phyloP scores from a whole-genome alignment of 139 green algal genomes.

The Zygnema circumcarinatum region DNA sequence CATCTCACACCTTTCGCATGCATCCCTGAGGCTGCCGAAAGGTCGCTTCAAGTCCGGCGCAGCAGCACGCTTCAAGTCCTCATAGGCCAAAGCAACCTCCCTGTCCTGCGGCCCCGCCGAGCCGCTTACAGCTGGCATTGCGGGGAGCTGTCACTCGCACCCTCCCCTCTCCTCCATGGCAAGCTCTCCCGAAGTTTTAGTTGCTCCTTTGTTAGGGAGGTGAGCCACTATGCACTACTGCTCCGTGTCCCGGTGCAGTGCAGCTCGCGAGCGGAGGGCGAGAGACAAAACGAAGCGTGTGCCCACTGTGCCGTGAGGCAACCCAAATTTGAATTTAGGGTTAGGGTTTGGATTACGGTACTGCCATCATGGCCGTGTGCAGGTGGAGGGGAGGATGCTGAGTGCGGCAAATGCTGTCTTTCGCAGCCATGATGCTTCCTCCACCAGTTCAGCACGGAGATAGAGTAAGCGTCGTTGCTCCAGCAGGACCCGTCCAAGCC shows the following conservation, averaged over 20 bases:
- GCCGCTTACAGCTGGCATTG: background rate
- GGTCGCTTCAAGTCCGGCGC: background rate
- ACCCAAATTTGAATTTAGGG: too few species aligned
- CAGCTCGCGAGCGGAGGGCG: too few species aligned
- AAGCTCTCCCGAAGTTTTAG: too few species aligned
- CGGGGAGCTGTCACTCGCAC: background rate
- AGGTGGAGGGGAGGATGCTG: too few species aligned
- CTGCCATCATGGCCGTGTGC: too few species aligned
- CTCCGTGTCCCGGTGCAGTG: too few species aligned
- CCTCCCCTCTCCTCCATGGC: too few species aligned
- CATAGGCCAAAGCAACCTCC: background rate
- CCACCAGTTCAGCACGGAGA: conserved; percentile 33
- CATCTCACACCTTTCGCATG: background rate
- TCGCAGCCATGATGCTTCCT: background rate
- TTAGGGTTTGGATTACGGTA: too few species aligned
- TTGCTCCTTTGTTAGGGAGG: too few species aligned
- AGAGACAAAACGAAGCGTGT: too few species aligned
- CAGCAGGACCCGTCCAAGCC: conserved; percentile 15
- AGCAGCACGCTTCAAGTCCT: background rate
- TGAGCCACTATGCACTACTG: too few species aligned
- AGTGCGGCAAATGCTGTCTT: background rate
- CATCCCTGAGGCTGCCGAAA: background rate
- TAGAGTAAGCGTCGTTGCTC: conserved; percentile 41
- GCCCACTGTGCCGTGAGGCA: too few species aligned
- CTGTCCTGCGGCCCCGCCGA: background rate